Evolutionary conservation across 805 yeast genomes (phyloP), one percentile per base, ranked within the genome.

Genomic region (Kurtzmaniella cleridarum): DNA sequence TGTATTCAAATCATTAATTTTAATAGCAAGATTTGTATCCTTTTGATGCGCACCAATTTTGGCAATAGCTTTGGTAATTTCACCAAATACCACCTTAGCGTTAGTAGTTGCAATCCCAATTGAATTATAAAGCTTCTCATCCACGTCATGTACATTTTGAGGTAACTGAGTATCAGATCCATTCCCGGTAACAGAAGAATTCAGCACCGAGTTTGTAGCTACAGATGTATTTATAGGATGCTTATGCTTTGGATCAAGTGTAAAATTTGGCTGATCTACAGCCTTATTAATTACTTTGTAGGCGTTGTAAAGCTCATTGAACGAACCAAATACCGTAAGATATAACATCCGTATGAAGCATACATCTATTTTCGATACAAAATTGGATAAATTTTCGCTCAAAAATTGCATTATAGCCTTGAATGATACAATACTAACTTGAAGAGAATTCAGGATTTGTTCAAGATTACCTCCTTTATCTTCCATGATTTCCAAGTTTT

Each of bases 81-180:
- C 91, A 23, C 81, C 73, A 49, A 84, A 81, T 2, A 87, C 95
- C n/a, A 76, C 75, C 49, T 79, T 84, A 2, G 95, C 90, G 39
- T 84, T 75, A 12, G 69, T 55, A 2, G 84, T 75, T 1, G 90
- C 88, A 13, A 70, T 66, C 23, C 70, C 75, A 31, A 86, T 69
- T 14, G 85, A 76, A 27, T 75, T 77, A 49, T 82, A 83, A 36
- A 86, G 61, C 48, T 79, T 81, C 32, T 74, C 78, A 53, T 86
- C 95, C 23, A 79, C 73, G 26, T 77, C 82, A 12, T 70, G 24
- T 20, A 20, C 24, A 20, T 20, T 20, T 20, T 20, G 24, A 68
- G 20, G 62, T 64, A 33, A 62, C 69, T 9, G 24, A 15, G 13
- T 30, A 14, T 30, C 17, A 30, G 14, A 8, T 14, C 15, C 32